Evolutionary conservation across 495 filamentous ascomycete species (phyloP), one percentile per base, ranked within the genome.

Genomic region (Daldinia caldariorum): DNA sequence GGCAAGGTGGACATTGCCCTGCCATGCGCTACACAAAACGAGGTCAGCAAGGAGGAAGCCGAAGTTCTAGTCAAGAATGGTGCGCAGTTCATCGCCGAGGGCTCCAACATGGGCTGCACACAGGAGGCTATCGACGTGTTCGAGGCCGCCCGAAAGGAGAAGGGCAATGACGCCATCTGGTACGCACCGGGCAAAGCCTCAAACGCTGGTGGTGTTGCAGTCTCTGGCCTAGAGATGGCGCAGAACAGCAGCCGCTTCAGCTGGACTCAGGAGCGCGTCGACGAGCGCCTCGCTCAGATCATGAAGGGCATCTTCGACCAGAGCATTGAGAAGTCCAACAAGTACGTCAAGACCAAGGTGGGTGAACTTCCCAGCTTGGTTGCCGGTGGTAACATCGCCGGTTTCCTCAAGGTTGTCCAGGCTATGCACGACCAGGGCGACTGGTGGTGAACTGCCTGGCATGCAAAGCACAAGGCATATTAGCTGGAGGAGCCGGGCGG

Each of bases 71-170:
- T 97, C 61, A 86, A 85, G 60, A 85, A 83, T 65, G 95, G 95
- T 69, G 85, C 84, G 71, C 88, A 89, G 78, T 97, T 94, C 86
- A 89, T 98, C 74, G 95, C 95, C 63, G 95, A 99, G 83, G 95
- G 95, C 29, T 94, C 91, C 82, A 99, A 99, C 86, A 99, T 99
- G 94, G 95, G 95, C 60, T 97, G 93, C 84, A 97, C 94, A 53
- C 94, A 94, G 83, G 93, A 91, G 66, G 95, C 95, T 70, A 97
- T 99, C 80, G 89, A 97, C 72, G 85, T 92, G 67, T 99, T 97
- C 80, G 95, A 99, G 87, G 90, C 88, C 31, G 79, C 88, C 79
- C 88, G 95, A 58, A 87, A 87, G 73, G 84, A 84, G 73, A 90
- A 91, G 81, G 88, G 87, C 57, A 82, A 77, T 29, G 78, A 85